phyloP scores from a whole-genome alignment of 352 stramenopile genomes.

The Phytopythium mirpurense region DNA sequence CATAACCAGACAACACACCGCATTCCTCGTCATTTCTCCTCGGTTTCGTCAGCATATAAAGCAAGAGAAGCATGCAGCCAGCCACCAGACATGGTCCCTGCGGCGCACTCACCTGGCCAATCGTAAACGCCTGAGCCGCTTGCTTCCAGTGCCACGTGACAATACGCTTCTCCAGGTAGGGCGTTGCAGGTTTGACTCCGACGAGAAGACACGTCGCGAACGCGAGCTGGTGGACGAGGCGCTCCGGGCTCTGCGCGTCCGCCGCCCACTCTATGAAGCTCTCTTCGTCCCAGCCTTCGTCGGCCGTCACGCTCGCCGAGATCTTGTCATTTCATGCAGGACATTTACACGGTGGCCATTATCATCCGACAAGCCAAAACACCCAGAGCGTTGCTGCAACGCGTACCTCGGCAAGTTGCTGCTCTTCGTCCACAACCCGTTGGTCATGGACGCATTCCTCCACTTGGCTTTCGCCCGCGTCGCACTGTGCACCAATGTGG shows the following conservation, averaged over 20 bases:
- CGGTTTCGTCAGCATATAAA: neutral
- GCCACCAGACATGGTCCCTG: neutral
- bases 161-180: constrained; percentile 61
- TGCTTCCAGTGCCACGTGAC: constrained; percentile 72
- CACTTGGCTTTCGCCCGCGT: constrained; percentile 8
- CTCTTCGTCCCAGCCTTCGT: constrained; percentile 33
- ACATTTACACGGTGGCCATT: no score
- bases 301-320: constrained; percentile 29
- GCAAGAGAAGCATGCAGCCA: neutral
- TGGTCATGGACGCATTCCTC: constrained; percentile 13
- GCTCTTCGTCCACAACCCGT: constrained; percentile 19
- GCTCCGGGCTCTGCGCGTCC: constrained; percentile 27
- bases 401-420: constrained; percentile 37
- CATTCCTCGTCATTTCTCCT: neutral
- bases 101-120: constrained; percentile 41
- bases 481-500: constrained; percentile 21
- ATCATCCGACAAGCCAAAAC: no score
- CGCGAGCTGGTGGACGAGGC: constrained; percentile 65
- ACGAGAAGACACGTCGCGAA: constrained; percentile 75
- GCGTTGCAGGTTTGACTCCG: constrained; percentile 65
- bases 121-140: constrained; percentile 28
- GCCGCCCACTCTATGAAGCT: constrained; percentile 50
- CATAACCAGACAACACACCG: constrained; percentile 2
- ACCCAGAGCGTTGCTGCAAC: neutral
- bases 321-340: constrained; percentile 14